Percentiles rank a stretch among this genome's conserved stretches.
Conservation (phyloP, 495 filamentous ascomycete genomes). For the Daldinia bambusicola region DNA sequence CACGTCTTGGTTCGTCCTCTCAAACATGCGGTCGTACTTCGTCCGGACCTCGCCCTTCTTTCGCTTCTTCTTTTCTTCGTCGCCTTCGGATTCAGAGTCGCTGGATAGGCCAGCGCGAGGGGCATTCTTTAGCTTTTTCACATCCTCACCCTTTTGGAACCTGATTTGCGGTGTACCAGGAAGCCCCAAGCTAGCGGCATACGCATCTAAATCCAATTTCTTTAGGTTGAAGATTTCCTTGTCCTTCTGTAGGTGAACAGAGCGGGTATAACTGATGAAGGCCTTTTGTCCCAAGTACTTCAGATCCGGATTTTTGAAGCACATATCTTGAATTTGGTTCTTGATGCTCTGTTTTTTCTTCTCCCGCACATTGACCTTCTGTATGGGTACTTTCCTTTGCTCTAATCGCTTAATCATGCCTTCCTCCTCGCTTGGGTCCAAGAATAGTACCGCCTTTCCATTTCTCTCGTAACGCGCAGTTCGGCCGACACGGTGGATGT, state of each 20-base stretch:
- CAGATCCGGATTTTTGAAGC: constrained; percentile 91
- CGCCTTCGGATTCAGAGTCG: constrained; percentile 59
- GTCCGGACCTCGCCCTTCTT: constrained; percentile 76
- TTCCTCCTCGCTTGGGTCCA: constrained; percentile 90
- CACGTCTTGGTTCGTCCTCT: constrained; percentile 93
- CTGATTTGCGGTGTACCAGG: constrained; percentile 91
- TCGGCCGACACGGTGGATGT: constrained; percentile 95
- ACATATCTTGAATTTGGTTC: constrained; percentile 86
- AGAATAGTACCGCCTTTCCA: constrained; percentile 88
- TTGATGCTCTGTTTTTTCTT: constrained; percentile 91
- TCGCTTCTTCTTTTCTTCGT: constrained; percentile 63
- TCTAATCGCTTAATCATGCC: constrained; percentile 84
- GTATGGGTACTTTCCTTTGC: constrained; percentile 87
- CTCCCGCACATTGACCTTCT: constrained; percentile 82
- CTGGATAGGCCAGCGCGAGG: constrained; percentile 68
- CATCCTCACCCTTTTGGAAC: constrained; percentile 87
- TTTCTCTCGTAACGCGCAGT: constrained; percentile 93
- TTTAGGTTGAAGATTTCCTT: constrained; percentile 89
- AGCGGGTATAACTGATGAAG: constrained; percentile 86
- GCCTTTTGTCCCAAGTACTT: constrained; percentile 98
- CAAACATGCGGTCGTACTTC: constrained; percentile 97
- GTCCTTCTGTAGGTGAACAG: constrained; percentile 88
- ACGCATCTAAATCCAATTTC: constrained; percentile 83
- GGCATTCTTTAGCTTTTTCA: constrained; percentile 88
- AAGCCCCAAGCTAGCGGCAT: constrained; percentile 83